These are phyloP conservation scores for Halophytophthora batemanensis DNA, from an alignment of 352 stramenopile species.

Conservation along the genomic window DNA sequence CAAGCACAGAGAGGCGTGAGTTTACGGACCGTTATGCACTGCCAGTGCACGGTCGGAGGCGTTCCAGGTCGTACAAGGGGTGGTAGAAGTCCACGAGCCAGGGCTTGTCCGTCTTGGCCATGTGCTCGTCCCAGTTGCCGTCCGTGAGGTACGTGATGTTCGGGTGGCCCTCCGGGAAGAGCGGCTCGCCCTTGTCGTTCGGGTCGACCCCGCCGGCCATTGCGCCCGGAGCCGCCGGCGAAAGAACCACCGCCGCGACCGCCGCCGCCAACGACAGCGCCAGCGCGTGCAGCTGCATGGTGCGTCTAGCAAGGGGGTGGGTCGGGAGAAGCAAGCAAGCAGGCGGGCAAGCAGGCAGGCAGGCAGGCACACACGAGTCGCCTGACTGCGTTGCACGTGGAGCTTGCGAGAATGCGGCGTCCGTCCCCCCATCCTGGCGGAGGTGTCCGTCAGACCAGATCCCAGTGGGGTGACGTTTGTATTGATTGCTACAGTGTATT, in stretches of 20 bases:
- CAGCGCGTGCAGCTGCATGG: slow-evolving; percentile 18
- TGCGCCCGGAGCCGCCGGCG: slow-evolving; percentile 6
- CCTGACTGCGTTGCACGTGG: no score
- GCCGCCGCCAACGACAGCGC: slow-evolving; percentile 13
- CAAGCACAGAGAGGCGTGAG: slow-evolving; percentile 13
- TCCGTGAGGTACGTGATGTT: slow-evolving; percentile 88
- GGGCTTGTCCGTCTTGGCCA: slow-evolving; percentile 70
- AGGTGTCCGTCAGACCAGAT: no score
- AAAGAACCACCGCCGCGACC: slow-evolving; percentile 16
- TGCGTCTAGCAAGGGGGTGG: no score
- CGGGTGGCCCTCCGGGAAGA: slow-evolving; percentile 76
- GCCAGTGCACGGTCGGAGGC: no score
- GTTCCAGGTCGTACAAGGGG: slow-evolving; percentile 68
- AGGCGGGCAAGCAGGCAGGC: no score
- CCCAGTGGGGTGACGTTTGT: no score
- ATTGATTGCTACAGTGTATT: no score
- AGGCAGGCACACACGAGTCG: no score
- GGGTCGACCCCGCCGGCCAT: slow-evolving; percentile 43
- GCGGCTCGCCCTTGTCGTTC: slow-evolving; percentile 72
- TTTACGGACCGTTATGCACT: no score
- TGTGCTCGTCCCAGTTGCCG: slow-evolving; percentile 74
- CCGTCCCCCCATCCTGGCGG: no score
- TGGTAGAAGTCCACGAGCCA: slow-evolving; percentile 88
- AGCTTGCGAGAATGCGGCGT: no score
- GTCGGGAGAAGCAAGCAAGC: no score